Conservation (phyloP, 805 yeast species). For the Teunomyces funiuensis region DNA sequence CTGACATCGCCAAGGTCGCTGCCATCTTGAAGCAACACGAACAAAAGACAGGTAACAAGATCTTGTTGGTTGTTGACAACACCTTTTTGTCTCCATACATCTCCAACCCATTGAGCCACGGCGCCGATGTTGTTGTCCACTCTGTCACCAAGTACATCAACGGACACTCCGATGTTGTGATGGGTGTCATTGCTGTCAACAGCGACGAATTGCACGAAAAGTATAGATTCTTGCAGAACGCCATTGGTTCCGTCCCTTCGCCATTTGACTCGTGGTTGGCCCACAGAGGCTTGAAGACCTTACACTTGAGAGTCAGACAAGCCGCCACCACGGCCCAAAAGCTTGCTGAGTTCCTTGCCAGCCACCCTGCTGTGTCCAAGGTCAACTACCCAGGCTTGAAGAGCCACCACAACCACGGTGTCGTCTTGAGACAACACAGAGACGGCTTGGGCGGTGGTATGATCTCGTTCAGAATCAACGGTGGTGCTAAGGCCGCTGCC, state of each 20-base stretch:
- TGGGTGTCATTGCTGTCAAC: conserved; percentile 80
- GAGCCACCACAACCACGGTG: conserved; percentile 59
- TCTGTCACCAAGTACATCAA: conserved; percentile 88
- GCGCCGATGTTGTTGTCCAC: conserved; percentile 87
- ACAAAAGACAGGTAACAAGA: conserved; percentile 47
- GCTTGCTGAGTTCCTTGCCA: conserved; percentile 63
- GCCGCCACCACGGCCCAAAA: conserved; percentile 64
- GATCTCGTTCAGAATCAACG: conserved; percentile 82
- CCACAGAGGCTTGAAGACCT: conserved; percentile 86
- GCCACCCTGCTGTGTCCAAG: conserved; percentile 52
- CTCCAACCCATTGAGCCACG: conserved; percentile 77
- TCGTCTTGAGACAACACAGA: conserved; percentile 75
- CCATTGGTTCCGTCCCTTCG: conserved; percentile 85
- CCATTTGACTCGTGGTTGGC: conserved; percentile 92
- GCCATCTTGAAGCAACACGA: conserved; percentile 47
- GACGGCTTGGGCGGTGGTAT: conserved; percentile 89
- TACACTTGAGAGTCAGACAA: conserved; percentile 75
- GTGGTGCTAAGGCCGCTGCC: conserved; percentile 77
- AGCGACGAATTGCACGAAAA: conserved; percentile 56
- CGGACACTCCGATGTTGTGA: conserved; percentile 89
- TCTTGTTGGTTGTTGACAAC: conserved; percentile 78
- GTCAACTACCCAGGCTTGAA: conserved; percentile 86
- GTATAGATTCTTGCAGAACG: conserved; percentile 79
- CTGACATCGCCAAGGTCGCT: conserved; percentile 68
- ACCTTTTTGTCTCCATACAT: conserved; percentile 86